Conservation (phyloP, 306 rosid species). For the Astragalus glycyphyllos region DNA sequence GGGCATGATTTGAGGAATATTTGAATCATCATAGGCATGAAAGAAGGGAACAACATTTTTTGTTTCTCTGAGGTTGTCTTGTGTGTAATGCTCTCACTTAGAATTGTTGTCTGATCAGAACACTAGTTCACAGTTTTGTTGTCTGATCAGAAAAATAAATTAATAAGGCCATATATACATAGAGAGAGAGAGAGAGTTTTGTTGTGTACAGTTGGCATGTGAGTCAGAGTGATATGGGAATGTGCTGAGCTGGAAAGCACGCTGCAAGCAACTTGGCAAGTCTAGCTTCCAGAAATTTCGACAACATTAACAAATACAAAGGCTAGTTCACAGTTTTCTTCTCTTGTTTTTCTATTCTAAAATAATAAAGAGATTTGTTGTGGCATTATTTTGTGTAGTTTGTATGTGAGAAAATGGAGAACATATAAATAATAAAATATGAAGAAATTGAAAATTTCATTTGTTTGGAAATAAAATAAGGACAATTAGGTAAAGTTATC, state of each 20-base stretch:
- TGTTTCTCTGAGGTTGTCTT: not conserved
- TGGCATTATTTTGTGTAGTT: no score
- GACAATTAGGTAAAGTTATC: no score
- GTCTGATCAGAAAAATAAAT: not conserved
- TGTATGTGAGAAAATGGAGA: no score
- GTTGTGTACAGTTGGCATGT: conserved; percentile 35
- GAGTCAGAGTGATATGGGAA: not conserved
- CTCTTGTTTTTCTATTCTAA: no score
- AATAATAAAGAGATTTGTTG: no score
- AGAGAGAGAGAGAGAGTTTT: conserved; percentile 21
- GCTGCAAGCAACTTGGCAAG: not conserved
- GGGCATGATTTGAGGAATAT: conserved; percentile 39
- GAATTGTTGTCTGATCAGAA: conserved; percentile 17
- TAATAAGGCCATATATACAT: not conserved
- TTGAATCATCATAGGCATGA: not conserved
- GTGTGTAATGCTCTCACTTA: not conserved
- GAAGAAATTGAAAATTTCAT: no score
- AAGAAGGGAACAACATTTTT: conserved; percentile 42
- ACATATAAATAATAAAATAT: no score
- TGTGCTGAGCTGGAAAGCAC: not conserved
- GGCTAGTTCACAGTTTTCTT: not conserved
- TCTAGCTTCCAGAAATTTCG: conserved; percentile 16
- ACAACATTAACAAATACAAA: no score
- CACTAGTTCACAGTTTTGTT: no score
- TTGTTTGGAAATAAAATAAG: no score